phyloP scores from a whole-genome alignment of 179 eudicot species.

The Beta corolliflora region DNA sequence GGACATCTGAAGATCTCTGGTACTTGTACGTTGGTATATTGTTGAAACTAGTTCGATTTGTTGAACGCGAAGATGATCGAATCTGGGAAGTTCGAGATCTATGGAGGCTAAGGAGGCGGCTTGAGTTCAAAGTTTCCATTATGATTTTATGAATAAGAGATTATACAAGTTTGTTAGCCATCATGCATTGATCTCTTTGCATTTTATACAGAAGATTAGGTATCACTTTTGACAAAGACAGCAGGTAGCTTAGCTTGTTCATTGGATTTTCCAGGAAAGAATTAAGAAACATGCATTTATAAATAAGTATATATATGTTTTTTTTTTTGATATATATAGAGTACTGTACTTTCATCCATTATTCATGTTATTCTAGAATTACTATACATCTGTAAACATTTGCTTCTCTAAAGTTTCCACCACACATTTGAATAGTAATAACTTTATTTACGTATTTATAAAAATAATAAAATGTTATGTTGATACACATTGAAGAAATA shows the following conservation, averaged over 20 bases:
- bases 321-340: too few species aligned
- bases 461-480: too few species aligned
- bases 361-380: too few species aligned
- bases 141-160: neutral
- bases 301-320: too few species aligned
- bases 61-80: neutral
- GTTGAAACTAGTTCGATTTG: neutral
- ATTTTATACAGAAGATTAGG: neutral
- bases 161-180: neutral
- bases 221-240: neutral
- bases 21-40: neutral
- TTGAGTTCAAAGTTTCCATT: conserved; percentile 14
- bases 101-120: neutral
- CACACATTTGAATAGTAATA: too few species aligned
- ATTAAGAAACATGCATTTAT: neutral
- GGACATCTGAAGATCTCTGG: neutral
- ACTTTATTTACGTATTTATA: too few species aligned
- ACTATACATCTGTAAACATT: too few species aligned
- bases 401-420: too few species aligned
- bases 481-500: too few species aligned
- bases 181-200: neutral
- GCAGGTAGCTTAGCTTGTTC: neutral
- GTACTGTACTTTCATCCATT: too few species aligned
- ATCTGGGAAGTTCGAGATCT: neutral
- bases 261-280: neutral